Percentiles rank a stretch among this genome's conserved stretches.
Evolutionary conservation across 2,329 filamentous ascomycete species (phyloP).

Genomic region (Venturia aucupariae): DNA sequence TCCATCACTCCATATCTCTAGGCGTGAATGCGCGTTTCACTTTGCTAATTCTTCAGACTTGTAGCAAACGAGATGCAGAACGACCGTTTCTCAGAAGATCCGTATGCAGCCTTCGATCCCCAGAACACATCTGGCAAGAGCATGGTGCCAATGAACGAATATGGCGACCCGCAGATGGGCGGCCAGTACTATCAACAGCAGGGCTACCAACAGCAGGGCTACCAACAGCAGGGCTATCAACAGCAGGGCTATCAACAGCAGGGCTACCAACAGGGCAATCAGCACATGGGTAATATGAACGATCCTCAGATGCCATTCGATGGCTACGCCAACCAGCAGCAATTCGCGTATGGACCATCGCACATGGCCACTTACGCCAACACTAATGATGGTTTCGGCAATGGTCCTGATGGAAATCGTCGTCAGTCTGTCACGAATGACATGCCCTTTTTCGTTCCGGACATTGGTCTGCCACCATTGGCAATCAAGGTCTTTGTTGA

Average conservation of each 20-base stretch:
- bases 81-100: not conserved
- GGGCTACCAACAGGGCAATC: no score
- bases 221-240: no score
- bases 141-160: not conserved
- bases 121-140: not conserved
- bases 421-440: not conserved
- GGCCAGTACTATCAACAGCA: not conserved
- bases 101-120: not conserved
- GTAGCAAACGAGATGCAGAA: not conserved
- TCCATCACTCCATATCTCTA: not conserved
- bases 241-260: no score
- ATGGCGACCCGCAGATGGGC: not conserved
- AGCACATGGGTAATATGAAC: not conserved
- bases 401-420: not conserved
- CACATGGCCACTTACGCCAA: slow-evolving; percentile 4
- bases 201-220: no score
- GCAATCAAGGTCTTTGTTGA: slow-evolving; percentile 19
- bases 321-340: not conserved
- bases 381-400: not conserved
- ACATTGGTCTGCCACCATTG: not conserved
- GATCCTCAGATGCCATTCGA: not conserved
- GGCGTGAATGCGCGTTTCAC: not conserved
- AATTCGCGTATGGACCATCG: not conserved
- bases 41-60: not conserved
- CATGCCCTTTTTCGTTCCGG: not conserved